Conservation (phyloP, 148 eudicot species). For the Nyssa sinensis region DNA sequence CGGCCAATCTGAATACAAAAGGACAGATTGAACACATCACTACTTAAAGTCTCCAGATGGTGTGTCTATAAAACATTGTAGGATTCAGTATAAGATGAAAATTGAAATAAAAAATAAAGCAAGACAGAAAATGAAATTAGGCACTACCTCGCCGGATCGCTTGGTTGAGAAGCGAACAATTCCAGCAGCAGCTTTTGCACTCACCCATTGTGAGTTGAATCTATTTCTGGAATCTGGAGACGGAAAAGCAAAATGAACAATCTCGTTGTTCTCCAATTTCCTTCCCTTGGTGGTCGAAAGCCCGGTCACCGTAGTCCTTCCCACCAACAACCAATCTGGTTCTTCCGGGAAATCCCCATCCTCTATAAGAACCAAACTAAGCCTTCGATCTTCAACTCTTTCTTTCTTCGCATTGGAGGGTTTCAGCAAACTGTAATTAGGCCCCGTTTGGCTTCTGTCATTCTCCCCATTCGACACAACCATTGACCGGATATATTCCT, state of each 20-base stretch:
- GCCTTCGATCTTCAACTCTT: conserved; percentile 24
- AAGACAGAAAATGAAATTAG: not conserved
- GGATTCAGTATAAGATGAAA: not conserved
- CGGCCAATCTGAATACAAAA: conserved; percentile 53
- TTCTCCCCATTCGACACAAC: no score
- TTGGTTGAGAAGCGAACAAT: conserved; percentile 65
- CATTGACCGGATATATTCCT: no score
- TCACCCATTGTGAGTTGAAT: conserved; percentile 15
- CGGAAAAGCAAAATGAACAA: conserved; percentile 56
- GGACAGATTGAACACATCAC: not conserved
- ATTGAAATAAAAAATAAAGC: not conserved
- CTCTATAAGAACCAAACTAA: conserved; percentile 42
- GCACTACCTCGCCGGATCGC: conserved; percentile 60
- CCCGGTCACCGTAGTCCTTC: conserved; percentile 43
- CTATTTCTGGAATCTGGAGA: conserved; percentile 4
- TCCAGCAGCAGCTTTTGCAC: conserved; percentile 30
- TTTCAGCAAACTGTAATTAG: not conserved
- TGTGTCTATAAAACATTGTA: not conserved
- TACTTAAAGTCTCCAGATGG: not conserved
- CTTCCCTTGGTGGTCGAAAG: conserved; percentile 63
- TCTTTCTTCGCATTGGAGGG: conserved; percentile 26
- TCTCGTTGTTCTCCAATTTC: conserved; percentile 54
- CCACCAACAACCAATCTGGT: conserved; percentile 57
- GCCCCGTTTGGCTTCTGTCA: not conserved
- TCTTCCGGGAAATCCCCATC: conserved; percentile 57